phyloP scores from a whole-genome alignment of 257 asterid genomes.

The Solanum megistacrolobum region DNA sequence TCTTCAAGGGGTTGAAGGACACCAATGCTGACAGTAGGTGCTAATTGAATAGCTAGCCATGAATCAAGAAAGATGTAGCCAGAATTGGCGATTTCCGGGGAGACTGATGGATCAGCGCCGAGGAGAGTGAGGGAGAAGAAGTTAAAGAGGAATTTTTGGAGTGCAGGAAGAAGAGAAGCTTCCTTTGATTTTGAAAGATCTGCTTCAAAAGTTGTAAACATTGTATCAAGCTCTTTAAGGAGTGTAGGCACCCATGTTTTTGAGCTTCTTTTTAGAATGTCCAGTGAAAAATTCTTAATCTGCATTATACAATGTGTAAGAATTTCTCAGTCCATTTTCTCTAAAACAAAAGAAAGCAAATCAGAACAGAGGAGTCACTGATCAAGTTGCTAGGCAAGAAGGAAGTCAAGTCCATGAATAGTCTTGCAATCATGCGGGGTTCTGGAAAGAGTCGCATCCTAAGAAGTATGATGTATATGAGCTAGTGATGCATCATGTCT shows the following conservation, averaged over 20 bases:
- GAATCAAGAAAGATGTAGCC: slow-evolving; percentile 47
- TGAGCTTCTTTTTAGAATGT: slow-evolving; percentile 63
- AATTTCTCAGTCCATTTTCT: neutral
- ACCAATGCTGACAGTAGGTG: slow-evolving; percentile 43
- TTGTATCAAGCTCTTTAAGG: slow-evolving; percentile 37
- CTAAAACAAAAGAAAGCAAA: neutral
- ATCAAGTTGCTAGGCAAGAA: neutral
- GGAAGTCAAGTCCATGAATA: neutral
- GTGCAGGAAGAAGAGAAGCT: slow-evolving; percentile 18
- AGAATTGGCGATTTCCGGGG: slow-evolving; percentile 36
- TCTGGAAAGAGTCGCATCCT: neutral
- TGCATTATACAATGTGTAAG: slow-evolving; percentile 4
- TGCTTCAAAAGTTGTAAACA: slow-evolving; percentile 47
- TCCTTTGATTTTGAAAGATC: slow-evolving; percentile 33
- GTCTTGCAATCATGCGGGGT: neutral
- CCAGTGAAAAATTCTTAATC: slow-evolving; percentile 52
- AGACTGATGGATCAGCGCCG: slow-evolving; percentile 49
- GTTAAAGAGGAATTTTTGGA: slow-evolving; percentile 60
- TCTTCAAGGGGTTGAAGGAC: slow-evolving; percentile 53
- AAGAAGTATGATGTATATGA: neutral
- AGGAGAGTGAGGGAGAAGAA: slow-evolving; percentile 57
- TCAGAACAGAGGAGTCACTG: neutral
- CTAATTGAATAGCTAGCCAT: slow-evolving; percentile 74
- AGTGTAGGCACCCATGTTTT: slow-evolving; percentile 55
- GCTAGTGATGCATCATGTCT: neutral